Percentiles rank a stretch among this genome's conserved stretches.
Conservation (phyloP, 371 early-diverging fungal genomes). For the Syncephalastrum monosporum region DNA sequence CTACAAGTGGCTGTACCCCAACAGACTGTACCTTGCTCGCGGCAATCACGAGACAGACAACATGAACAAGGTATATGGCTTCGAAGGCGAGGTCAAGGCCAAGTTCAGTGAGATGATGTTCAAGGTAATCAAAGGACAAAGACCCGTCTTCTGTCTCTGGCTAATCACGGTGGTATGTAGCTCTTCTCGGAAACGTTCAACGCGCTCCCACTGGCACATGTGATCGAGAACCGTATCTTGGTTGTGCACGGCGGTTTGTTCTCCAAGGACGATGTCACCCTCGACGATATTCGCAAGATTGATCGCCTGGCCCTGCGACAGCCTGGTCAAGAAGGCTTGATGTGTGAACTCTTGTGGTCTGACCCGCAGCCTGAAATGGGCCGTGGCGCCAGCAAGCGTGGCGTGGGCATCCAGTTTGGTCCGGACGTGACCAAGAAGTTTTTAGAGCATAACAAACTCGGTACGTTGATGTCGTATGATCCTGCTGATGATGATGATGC, state of each 20-base stretch:
- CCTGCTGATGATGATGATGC: background rate
- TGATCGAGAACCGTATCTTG: slow-evolving; percentile 91
- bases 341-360: slow-evolving; percentile 98
- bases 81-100: slow-evolving; percentile 96
- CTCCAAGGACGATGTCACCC: slow-evolving; percentile 86
- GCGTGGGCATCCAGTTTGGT: slow-evolving; percentile 95
- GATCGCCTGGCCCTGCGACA: slow-evolving; percentile 85
- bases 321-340: slow-evolving; percentile 66
- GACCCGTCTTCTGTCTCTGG: background rate
- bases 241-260: slow-evolving; percentile 98
- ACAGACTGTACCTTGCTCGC: slow-evolving; percentile 84
- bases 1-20: slow-evolving; percentile 90
- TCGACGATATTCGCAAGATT: slow-evolving; percentile 90
- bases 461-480: slow-evolving; percentile 18
- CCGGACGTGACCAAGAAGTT: slow-evolving; percentile 95
- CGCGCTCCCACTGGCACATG: slow-evolving; percentile 90
- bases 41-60: slow-evolving; percentile 99
- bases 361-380: slow-evolving; percentile 81
- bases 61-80: slow-evolving; percentile 99
- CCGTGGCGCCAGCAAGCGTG: slow-evolving; percentile 85
- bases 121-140: slow-evolving; percentile 34
- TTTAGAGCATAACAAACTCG: slow-evolving; percentile 80
- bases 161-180: slow-evolving; percentile 8
- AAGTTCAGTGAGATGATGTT: slow-evolving; percentile 92
- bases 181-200: slow-evolving; percentile 95